Conservation (phyloP, 441 rosid species). For the Erysimum pusillum region DNA sequence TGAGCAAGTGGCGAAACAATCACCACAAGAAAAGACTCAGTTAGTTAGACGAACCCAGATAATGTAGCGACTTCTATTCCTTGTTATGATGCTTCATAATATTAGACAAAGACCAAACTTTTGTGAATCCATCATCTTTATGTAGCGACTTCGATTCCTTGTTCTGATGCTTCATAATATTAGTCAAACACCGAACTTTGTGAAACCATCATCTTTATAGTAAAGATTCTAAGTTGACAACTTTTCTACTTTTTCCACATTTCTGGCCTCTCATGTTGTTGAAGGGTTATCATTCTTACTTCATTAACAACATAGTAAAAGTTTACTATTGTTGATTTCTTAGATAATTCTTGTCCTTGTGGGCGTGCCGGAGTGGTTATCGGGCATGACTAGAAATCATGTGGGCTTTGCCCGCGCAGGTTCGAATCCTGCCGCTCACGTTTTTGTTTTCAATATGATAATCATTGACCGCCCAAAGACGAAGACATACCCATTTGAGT, state of each 20-base stretch:
- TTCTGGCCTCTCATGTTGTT: slow-evolving; percentile 23
- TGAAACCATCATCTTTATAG: slow-evolving; percentile 5
- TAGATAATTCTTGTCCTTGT: background rate
- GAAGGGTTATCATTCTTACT: slow-evolving; percentile 8
- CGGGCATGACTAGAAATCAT: slow-evolving; percentile 45
- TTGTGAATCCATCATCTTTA: slow-evolving; percentile 16
- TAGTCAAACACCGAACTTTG: slow-evolving; percentile 11
- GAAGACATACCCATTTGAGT: background rate
- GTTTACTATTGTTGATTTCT: background rate
- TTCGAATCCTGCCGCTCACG: slow-evolving; percentile 49
- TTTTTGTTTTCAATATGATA: background rate
- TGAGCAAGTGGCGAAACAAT: slow-evolving; percentile 2
- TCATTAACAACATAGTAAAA: background rate
- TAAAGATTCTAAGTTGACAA: slow-evolving; percentile 14
- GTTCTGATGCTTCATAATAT: background rate
- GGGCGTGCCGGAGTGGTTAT: slow-evolving; percentile 40
- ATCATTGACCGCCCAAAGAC: no score
- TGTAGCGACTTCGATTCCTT: background rate
- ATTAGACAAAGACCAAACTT: background rate
- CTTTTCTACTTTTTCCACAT: slow-evolving; percentile 11
- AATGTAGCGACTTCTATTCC: slow-evolving; percentile 10
- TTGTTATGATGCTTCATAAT: background rate
- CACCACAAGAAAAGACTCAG: slow-evolving; percentile 4
- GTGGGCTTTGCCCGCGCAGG: slow-evolving; percentile 49
- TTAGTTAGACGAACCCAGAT: slow-evolving; percentile 8